phyloP scores from a whole-genome alignment of 2,329 filamentous ascomycete species.

The Fusarium continuum region DNA sequence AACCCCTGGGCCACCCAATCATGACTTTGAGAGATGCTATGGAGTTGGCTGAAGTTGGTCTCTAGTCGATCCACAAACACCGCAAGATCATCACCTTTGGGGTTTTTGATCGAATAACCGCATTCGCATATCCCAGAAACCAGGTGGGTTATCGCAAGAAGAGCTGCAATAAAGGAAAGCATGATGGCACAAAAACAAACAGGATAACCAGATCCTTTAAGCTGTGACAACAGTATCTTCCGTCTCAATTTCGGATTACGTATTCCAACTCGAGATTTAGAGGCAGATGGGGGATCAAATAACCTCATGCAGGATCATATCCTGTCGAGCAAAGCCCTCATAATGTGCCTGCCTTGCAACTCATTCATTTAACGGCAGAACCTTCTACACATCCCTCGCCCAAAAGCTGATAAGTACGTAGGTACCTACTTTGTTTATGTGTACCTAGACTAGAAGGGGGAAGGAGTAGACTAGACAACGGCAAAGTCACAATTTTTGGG shows the following conservation, averaged over 20 bases:
- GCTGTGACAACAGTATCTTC: neutral
- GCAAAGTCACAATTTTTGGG: too few relatives aligned
- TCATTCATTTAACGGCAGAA: neutral
- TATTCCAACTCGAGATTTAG: neutral
- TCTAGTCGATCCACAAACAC: slow-evolving; percentile 77
- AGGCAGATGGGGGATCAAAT: neutral
- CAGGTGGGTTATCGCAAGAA: slow-evolving; percentile 26
- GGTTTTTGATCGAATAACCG: slow-evolving; percentile 68
- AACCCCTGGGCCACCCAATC: slow-evolving; percentile 76
- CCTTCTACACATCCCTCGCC: neutral
- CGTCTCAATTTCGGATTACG: neutral
- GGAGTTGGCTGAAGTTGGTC: slow-evolving; percentile 72
- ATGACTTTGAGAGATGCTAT: slow-evolving; percentile 58
- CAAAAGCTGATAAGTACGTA: too few relatives aligned
- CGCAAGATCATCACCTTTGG: slow-evolving; percentile 51
- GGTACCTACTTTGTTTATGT: too few relatives aligned
- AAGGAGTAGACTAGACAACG: too few relatives aligned
- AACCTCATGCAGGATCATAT: too few relatives aligned
- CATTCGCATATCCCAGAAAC: slow-evolving; percentile 70
- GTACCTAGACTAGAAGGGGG: neutral
- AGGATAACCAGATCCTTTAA: neutral
- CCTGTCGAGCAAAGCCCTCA: neutral
- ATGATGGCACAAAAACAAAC: slow-evolving; percentile 2
- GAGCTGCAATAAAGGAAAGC: slow-evolving; percentile 2
- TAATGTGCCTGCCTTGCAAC: neutral